Evolutionary conservation across 805 yeast species (phyloP).

Genomic region (Ascoidea rubescens): DNA sequence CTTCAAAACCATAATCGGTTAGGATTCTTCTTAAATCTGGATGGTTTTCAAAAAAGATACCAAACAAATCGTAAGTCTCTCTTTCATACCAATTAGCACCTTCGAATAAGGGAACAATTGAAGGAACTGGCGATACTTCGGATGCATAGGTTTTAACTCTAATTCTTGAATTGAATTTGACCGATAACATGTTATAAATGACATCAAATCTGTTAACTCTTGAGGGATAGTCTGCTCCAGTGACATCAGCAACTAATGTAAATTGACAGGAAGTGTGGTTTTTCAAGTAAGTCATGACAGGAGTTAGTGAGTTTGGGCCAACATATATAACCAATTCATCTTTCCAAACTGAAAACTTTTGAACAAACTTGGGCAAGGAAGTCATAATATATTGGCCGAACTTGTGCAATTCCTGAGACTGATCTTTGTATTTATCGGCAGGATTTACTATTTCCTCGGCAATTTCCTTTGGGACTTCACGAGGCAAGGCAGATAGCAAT

Average conservation of each 20-base stretch:
- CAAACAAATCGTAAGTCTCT: slow-evolving; percentile 79
- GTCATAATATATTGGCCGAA: slow-evolving; percentile 72
- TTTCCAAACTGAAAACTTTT: slow-evolving; percentile 82
- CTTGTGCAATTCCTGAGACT: slow-evolving; percentile 58
- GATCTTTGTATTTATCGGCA: slow-evolving; percentile 57
- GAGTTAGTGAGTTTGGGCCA: slow-evolving; percentile 63
- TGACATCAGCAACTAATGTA: slow-evolving; percentile 65
- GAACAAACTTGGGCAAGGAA: slow-evolving; percentile 68
- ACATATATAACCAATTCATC: slow-evolving; percentile 69
- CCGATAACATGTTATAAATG: slow-evolving; percentile 69
- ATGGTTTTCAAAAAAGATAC: slow-evolving; percentile 78
- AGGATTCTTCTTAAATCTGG: slow-evolving; percentile 82
- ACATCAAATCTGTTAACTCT: slow-evolving; percentile 79
- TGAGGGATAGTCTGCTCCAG: slow-evolving; percentile 79
- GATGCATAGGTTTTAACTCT: slow-evolving; percentile 82
- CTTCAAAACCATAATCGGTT: slow-evolving; percentile 89
- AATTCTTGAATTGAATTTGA: slow-evolving; percentile 75
- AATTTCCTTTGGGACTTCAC: slow-evolving; percentile 10
- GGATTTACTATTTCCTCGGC: slow-evolving; percentile 37
- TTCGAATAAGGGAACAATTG: slow-evolving; percentile 53
- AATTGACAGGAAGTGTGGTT: slow-evolving; percentile 75
- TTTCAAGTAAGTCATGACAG: slow-evolving; percentile 54
- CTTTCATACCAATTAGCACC: slow-evolving; percentile 90
- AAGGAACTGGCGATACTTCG: slow-evolving; percentile 73
- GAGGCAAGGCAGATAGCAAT: slow-evolving; percentile 7